These are phyloP conservation scores for Hsuehochloa calcarea DNA, from an alignment of 176 grass and related monocot genomes.

Conservation along the genomic window DNA sequence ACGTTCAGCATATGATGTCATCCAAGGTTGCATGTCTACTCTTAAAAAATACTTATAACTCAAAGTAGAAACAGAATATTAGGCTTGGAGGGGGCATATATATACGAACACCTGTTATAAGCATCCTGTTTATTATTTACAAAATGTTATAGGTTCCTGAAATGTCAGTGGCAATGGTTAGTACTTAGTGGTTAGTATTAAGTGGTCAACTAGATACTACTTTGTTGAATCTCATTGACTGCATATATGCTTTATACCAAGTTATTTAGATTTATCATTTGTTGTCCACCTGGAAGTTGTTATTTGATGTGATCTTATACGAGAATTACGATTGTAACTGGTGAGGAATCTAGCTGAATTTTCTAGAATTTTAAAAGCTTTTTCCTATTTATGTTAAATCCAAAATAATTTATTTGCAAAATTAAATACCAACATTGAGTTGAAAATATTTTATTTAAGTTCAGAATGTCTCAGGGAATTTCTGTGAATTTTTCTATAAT, in stretches of 20 bases:
- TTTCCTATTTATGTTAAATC: too few relatives aligned
- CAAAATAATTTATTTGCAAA: too few relatives aligned
- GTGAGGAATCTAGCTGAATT: not conserved
- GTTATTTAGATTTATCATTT: not conserved
- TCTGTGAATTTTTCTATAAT: too few relatives aligned
- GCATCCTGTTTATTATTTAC: too few relatives aligned
- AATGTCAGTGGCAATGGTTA: not conserved
- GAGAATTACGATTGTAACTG: not conserved
- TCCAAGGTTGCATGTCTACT: too few relatives aligned
- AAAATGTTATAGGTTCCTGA: not conserved
- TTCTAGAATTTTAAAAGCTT: too few relatives aligned
- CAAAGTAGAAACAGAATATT: not conserved
- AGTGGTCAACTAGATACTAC: not conserved
- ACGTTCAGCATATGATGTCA: not conserved
- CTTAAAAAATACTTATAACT: slow-evolving; percentile 2
- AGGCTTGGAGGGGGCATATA: not conserved
- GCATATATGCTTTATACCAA: not conserved
- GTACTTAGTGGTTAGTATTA: not conserved
- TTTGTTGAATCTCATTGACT: slow-evolving; percentile 6
- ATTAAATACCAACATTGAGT: too few relatives aligned
- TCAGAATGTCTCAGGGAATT: too few relatives aligned
- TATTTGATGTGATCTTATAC: not conserved
- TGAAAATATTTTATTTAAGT: too few relatives aligned
- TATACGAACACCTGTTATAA: not conserved
- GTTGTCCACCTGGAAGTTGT: not conserved